Conservation (phyloP, 495 filamentous ascomycete genomes). For the Penicillium malachiteum region DNA sequence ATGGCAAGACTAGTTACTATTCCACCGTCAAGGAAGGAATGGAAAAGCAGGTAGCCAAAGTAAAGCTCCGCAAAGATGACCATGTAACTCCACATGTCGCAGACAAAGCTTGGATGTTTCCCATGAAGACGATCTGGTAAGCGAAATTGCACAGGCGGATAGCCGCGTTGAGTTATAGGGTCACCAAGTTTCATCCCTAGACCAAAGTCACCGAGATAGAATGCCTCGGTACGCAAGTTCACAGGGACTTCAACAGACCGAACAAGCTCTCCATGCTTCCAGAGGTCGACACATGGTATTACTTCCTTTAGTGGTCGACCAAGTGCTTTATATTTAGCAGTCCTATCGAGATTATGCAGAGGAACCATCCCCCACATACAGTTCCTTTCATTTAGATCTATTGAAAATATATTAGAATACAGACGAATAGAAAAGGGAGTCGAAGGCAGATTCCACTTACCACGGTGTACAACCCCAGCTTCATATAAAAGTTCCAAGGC, state of each 20-base stretch:
- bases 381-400: conserved; percentile 23
- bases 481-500: conserved; percentile 25
- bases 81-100: conserved; percentile 19
- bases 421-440: neutral
- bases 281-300: conserved; percentile 16
- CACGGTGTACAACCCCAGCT: conserved; percentile 25
- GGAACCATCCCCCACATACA: conserved; percentile 26
- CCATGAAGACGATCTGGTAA: conserved; percentile 16
- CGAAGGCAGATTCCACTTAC: conserved; percentile 8
- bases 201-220: conserved; percentile 56
- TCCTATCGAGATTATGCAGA: conserved; percentile 17
- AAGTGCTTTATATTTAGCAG: conserved; percentile 22
- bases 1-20: conserved; percentile 13
- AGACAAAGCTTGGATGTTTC: conserved; percentile 14
- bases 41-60: conserved; percentile 14
- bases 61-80: conserved; percentile 16
- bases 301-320: conserved; percentile 23
- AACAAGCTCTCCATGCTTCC: conserved; percentile 25
- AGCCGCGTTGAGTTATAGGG: conserved; percentile 8
- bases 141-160: conserved; percentile 14
- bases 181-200: conserved; percentile 30
- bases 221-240: conserved; percentile 33
- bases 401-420: conserved; percentile 14
- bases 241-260: conserved; percentile 7
- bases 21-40: conserved; percentile 12